Conservation (phyloP, 2,329 filamentous ascomycete species). For the Colletotrichum australisinense region DNA sequence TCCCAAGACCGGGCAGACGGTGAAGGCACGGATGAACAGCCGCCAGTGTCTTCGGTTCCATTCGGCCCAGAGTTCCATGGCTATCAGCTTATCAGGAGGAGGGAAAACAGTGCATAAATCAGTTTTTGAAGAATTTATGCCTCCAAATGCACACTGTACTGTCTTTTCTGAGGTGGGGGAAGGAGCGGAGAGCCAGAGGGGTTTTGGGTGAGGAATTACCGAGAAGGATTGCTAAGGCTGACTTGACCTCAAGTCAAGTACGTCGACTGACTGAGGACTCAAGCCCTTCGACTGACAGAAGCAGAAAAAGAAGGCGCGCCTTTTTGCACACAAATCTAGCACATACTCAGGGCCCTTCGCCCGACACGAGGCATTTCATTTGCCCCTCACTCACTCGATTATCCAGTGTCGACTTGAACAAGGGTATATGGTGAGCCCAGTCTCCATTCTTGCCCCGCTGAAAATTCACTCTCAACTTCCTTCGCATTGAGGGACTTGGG, state of each 20-base stretch:
- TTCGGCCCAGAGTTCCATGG: background rate
- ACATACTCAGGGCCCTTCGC: background rate
- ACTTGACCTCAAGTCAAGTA: too few relatives aligned
- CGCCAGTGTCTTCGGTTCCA: background rate
- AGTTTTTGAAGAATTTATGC: too few relatives aligned
- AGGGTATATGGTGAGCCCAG: background rate
- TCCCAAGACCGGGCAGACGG: background rate
- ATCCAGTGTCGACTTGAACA: background rate
- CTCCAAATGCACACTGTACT: background rate
- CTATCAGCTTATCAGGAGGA: constrained; percentile 1
- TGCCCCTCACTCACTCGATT: background rate
- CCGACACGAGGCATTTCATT: too few relatives aligned
- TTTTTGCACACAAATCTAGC: background rate
- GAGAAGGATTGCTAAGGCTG: too few relatives aligned
- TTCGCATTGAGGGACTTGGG: constrained; percentile 2
- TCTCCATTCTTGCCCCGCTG: constrained; percentile 23
- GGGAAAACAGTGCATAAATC: background rate
- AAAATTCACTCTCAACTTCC: constrained; percentile 18
- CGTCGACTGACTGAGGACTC: too few relatives aligned
- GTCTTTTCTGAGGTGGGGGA: background rate
- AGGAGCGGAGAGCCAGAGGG: background rate
- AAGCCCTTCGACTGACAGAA: constrained; percentile 22
- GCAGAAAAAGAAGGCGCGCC: constrained; percentile 13
- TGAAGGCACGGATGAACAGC: background rate
- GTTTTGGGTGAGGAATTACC: background rate